Base-by-base conservation (phyloP, 176 grass and related monocot species). In the Echinochloa phyllopogon region DNA sequence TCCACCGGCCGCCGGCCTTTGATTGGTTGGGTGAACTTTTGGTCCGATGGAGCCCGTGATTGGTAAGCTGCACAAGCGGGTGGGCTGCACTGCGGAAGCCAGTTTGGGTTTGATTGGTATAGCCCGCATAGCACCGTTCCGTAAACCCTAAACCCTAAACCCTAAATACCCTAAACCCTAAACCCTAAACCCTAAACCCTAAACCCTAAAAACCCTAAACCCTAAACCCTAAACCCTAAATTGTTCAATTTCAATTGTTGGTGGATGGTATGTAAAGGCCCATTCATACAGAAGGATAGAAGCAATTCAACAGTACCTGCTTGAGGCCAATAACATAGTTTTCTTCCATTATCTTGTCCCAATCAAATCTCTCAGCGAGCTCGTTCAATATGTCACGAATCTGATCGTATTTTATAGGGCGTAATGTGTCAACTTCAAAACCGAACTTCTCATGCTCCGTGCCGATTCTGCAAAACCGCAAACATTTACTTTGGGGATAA, bases 361-460 rank as follows among this genome's bases (percentile, higher is more conserved):
- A 99, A 82, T 91, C 91, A 86, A 99, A 99, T 37, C 94, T 84
- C 75, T 99, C 96, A 20, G 94, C 78, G 17, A 99, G n/a, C 60
- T 91, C 93, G 64, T 95, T 86, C 21, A 99, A 83, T 80, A 99
- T 84, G 55, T 88, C 91, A 20, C 80, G 84, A 81, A 99, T 99
- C 70, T 99, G 96, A 64, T 92, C 93, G 10, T 99, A 99, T 18
- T 86, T 99, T 57, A 99, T 96, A 67, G 96, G 93, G 6, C 84
- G 96, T 75, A 99, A 88, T 73, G 88, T 94, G 73, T 85, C 86
- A 49, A 95, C 84, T 72, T 98, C 93, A 78, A 98, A 98, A 77
- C 96, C 96, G 86, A 98, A 98, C 74, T 96, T 98, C 25, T 98
- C 96, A 89, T 98, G 96, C 53, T 98, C 93, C 5, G 93, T 98